Conservation (phyloP, 495 filamentous ascomycete genomes). For the Chaetomium tenue region DNA sequence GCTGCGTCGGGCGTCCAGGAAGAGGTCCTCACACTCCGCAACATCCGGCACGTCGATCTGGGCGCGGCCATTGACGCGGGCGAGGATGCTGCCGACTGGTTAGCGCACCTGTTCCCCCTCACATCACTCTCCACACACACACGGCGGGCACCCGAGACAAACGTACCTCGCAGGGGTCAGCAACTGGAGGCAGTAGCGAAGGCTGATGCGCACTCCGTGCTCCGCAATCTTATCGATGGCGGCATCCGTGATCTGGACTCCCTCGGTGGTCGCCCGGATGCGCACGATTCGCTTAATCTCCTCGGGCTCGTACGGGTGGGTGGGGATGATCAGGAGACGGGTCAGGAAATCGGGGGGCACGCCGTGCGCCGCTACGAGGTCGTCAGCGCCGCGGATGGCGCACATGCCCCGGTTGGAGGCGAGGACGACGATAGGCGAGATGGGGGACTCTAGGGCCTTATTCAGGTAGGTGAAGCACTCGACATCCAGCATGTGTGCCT, state of each 20-base stretch:
- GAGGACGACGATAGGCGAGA: constrained; percentile 94
- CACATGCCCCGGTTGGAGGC: constrained; percentile 93
- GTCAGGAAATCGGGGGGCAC: constrained; percentile 89
- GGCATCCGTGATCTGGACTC: constrained; percentile 71
- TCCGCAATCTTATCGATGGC: constrained; percentile 82
- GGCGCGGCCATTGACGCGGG: constrained; percentile 62
- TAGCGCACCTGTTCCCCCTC: constrained; percentile 12
- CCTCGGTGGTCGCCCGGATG: constrained; percentile 77
- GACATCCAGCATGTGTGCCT: constrained; percentile 98
- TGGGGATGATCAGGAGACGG: constrained; percentile 92
- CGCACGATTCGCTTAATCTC: constrained; percentile 89
- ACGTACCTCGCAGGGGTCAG: constrained; percentile 74
- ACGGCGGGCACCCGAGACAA: constrained; percentile 11
- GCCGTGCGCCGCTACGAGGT: constrained; percentile 82
- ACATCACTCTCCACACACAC: constrained; percentile 8
- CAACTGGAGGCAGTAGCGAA: constrained; percentile 90
- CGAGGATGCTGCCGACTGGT: constrained; percentile 49
- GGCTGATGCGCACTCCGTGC: constrained; percentile 79
- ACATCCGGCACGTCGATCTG: constrained; percentile 81
- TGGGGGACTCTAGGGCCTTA: constrained; percentile 86
- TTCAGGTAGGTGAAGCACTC: constrained; percentile 99
- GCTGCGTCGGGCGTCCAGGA: constrained; percentile 85
- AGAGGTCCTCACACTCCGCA: constrained; percentile 83
- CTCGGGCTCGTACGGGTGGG: constrained; percentile 73
- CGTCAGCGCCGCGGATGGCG: constrained; percentile 81